Evolutionary conservation across 2,329 filamentous ascomycete species (phyloP), one percentile per base, ranked within the genome.

Genomic region (Fusarium sp.): DNA sequence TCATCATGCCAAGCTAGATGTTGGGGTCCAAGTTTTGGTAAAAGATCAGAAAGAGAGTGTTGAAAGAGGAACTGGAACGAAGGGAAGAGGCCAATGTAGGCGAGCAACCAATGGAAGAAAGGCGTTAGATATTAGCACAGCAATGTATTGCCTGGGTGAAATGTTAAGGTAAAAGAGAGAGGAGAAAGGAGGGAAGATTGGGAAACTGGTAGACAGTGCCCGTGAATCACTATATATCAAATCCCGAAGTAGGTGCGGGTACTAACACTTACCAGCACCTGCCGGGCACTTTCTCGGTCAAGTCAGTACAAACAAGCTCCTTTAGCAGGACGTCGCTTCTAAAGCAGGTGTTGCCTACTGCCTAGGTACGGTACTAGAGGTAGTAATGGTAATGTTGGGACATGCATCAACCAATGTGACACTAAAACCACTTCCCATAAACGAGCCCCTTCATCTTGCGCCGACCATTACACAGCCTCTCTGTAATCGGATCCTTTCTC

Each of bases 1-100:
- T 65, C 71, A 74, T 73, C 53, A 48, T 55, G 48, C 15, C 9
- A 17, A 17, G 35, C 20, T 5, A 30, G 19, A 33, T 30, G 41
- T 23, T 22, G 41, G 30, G 30, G 19, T 10, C 15, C 14, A 35
- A 11, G 15, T 5, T 11, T 27, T 43, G 25, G 35, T 7, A 11
- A 27, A 44, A 35, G 25, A 11, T 17, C 9, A 43, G 23, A 51
- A 20, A 43, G 37, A 14, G 22, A 22, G 17, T 14, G 20, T 47
- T 6, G 10, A 54, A 40, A 25, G 19, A 22, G 25, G n/a, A 55
- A 41, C 17, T 30, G 15, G 39, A 47, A 40, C 53, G 17, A 35
- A 22, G 54, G 10, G 7, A 22, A n/a, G 19, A 19, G 23, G 25
- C 14, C 45, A 41, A 33, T 37, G n/a, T 19, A 35, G 33, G 20